Evolutionary conservation across 495 filamentous ascomycete genomes (phyloP).

Genomic region (Aspergillus baeticus): DNA sequence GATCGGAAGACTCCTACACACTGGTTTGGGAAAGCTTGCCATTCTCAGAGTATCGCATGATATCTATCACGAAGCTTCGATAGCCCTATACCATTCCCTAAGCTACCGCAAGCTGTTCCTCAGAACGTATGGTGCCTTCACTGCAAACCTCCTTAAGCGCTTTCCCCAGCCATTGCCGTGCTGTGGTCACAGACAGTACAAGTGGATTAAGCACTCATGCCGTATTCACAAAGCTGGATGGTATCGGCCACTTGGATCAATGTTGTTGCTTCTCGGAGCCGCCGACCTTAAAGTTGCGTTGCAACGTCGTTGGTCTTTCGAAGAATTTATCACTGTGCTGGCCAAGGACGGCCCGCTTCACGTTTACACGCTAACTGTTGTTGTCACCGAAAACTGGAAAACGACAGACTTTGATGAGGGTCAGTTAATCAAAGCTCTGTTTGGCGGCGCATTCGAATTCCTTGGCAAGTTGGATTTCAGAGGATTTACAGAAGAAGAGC

Average conservation of each 20-base stretch:
- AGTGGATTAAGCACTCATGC: constrained; percentile 1
- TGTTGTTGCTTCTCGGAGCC: constrained; percentile 15
- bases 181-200: constrained; percentile 4
- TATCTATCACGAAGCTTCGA: constrained; percentile 22
- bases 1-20: constrained; percentile 10
- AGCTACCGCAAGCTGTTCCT: constrained; percentile 30
- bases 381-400: constrained; percentile 19
- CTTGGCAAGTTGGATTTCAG: constrained; percentile 14
- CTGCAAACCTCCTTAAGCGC: constrained; percentile 12
- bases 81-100: constrained; percentile 25
- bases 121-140: constrained; percentile 18
- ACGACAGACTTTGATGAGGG: constrained; percentile 16
- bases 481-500: constrained; percentile 18
- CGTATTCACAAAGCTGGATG: constrained; percentile 3
- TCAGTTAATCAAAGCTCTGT: constrained; percentile 14
- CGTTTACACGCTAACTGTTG: constrained; percentile 16
- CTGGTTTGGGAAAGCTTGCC: constrained; percentile 3
- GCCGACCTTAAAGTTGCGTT: constrained; percentile 7
- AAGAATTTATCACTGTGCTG: constrained; percentile 13
- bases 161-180: constrained; percentile 5
- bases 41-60: constrained; percentile 17
- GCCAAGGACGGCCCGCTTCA: constrained; percentile 5
- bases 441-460: constrained; percentile 16
- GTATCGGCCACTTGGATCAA: constrained; percentile 11
- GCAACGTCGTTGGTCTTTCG: constrained; percentile 16